Conservation (phyloP, 2,329 filamentous ascomycete species). For the Fusarium chuoi region DNA sequence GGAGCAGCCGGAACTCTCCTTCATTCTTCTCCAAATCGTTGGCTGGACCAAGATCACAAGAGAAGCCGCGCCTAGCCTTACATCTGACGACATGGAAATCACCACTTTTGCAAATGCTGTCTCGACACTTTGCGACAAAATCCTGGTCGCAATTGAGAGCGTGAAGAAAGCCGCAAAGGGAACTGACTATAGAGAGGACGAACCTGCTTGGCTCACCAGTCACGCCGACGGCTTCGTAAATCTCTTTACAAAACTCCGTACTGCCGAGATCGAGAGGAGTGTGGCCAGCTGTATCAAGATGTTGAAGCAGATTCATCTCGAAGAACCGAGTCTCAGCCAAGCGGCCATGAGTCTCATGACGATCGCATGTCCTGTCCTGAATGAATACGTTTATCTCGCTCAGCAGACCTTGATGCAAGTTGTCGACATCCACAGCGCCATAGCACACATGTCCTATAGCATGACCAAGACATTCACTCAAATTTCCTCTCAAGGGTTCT, state of each 20-base stretch:
- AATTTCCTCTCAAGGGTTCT: conserved; percentile 88
- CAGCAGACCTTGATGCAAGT: conserved; percentile 68
- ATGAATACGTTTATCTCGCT: conserved; percentile 75
- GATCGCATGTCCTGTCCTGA: conserved; percentile 71
- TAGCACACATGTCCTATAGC: conserved; percentile 78
- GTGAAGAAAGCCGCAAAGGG: conserved; percentile 66
- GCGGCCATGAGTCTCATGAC: conserved; percentile 48
- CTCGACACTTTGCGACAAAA: conserved; percentile 74
- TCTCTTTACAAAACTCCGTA: conserved; percentile 68
- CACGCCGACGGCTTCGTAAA: conserved; percentile 62
- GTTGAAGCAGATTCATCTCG: conserved; percentile 48
- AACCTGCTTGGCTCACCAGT: conserved; percentile 50
- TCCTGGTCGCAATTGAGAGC: conserved; percentile 83
- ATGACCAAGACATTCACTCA: conserved; percentile 82
- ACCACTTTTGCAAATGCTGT: conserved; percentile 66
- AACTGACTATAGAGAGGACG: conserved; percentile 49
- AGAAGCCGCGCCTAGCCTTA: conserved; percentile 16
- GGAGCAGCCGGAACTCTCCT: conserved; percentile 67
- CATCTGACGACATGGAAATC: conserved; percentile 37
- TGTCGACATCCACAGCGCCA: conserved; percentile 73
- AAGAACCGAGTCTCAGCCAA: conserved; percentile 39
- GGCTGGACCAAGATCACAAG: conserved; percentile 66
- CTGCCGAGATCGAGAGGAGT: conserved; percentile 62
- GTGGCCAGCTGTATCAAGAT: conserved; percentile 53
- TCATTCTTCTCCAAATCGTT: conserved; percentile 72